Conservation (phyloP, 352 stramenopile species). For the Phytophthora foliorum region DNA sequence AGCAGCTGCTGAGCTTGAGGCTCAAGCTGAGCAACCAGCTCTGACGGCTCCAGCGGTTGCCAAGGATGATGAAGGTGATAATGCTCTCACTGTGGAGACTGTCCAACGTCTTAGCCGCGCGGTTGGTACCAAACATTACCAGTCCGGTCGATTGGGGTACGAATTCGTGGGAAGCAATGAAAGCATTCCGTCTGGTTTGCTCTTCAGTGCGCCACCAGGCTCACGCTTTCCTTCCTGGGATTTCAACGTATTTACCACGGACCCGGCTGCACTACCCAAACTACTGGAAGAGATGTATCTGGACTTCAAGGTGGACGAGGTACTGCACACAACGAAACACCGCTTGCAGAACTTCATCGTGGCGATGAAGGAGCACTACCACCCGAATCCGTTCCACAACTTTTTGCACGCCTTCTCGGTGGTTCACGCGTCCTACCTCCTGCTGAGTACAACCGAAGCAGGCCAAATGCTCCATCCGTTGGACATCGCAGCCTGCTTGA, state of each 20-base stretch:
- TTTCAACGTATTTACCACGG: slow-evolving; percentile 83
- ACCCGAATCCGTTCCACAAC: slow-evolving; percentile 94
- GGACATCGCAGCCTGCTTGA: slow-evolving; percentile 86
- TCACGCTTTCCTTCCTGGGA: slow-evolving; percentile 69
- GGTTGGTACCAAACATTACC: slow-evolving; percentile 20
- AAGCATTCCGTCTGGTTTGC: slow-evolving; percentile 22
- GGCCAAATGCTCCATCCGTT: slow-evolving; percentile 78
- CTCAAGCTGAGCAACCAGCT: slow-evolving; percentile 21
- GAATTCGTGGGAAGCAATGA: slow-evolving; percentile 28
- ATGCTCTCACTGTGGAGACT: slow-evolving; percentile 5
- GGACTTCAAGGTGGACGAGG: slow-evolving; percentile 74
- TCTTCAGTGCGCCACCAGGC: slow-evolving; percentile 40
- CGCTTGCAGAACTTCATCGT: slow-evolving; percentile 85
- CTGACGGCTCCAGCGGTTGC: not conserved
- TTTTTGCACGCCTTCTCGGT: slow-evolving; percentile 92
- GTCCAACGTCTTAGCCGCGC: slow-evolving; percentile 30
- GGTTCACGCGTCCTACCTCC: slow-evolving; percentile 85
- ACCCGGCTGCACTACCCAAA: slow-evolving; percentile 58
- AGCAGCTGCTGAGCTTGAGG: slow-evolving; percentile 27
- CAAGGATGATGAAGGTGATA: slow-evolving; percentile 11
- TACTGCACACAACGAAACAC: slow-evolving; percentile 64
- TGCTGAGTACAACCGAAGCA: slow-evolving; percentile 82
- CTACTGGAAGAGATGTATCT: slow-evolving; percentile 83
- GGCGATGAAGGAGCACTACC: slow-evolving; percentile 85
- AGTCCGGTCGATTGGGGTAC: slow-evolving; percentile 46